A percentile compares a stretch with the other conserved stretches of the same genome.
Conservation (phyloP, 2,329 filamentous ascomycete species). For the Hypoxylon sp. region DNA sequence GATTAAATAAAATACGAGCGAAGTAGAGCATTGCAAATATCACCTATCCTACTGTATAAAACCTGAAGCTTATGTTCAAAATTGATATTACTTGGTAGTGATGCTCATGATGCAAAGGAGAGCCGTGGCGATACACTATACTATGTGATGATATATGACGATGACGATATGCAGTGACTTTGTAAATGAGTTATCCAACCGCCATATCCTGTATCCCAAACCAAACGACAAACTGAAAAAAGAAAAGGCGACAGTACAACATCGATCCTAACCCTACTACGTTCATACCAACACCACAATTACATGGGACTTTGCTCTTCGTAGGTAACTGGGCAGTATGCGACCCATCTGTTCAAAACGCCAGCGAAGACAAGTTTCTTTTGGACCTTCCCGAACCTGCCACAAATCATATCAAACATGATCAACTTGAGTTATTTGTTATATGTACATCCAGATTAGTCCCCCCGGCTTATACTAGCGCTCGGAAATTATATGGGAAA, state of each 20-base stretch:
- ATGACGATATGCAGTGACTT: constrained; percentile 30
- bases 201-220: constrained; percentile 33
- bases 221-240: constrained; percentile 12
- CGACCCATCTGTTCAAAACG: constrained; percentile 28
- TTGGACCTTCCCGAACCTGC: constrained; percentile 32
- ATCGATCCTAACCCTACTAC: background rate
- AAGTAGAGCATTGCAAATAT: background rate
- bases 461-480: constrained; percentile 17
- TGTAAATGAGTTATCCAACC: constrained; percentile 28
- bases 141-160: constrained; percentile 25
- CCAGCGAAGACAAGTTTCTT: constrained; percentile 30
- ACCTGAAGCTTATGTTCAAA: constrained; percentile 2
- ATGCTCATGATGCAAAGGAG: constrained; percentile 24
- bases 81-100: constrained; percentile 36
- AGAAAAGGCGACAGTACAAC: constrained; percentile 8
- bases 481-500: constrained; percentile 10
- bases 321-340: constrained; percentile 8
- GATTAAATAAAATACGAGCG: background rate
- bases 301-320: constrained; percentile 13
- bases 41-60: background rate
- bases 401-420: constrained; percentile 40
- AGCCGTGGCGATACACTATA: constrained; percentile 17
- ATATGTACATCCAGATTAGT: constrained; percentile 44
- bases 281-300: constrained; percentile 7
- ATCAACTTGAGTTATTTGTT: constrained; percentile 35